These are phyloP conservation scores for Fraxinus americana DNA, from an alignment of 257 asterid genomes.

Conservation along the genomic window DNA sequence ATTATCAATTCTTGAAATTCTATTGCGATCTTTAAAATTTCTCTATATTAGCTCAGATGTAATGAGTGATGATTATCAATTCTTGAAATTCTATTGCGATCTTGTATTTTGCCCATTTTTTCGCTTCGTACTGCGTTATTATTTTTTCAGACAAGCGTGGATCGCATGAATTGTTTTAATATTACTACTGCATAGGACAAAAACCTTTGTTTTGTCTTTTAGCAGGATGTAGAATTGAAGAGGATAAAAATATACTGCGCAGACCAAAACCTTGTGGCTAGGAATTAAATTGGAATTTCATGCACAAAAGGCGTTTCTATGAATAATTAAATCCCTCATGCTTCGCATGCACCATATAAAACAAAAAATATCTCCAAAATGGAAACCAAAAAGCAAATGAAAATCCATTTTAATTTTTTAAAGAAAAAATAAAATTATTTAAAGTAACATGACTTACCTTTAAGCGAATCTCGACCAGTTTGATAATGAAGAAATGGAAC, in stretches of 20 bases:
- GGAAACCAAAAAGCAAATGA: not conserved
- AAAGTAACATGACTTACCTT: not conserved
- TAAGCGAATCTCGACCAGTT: too few relatives aligned
- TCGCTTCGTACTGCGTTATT: too few relatives aligned
- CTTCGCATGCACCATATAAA: not conserved
- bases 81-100: too few relatives aligned
- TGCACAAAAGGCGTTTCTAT: not conserved
- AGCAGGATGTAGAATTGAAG: not conserved
- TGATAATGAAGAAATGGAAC: too few relatives aligned
- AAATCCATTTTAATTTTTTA: not conserved
- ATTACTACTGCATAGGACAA: not conserved
- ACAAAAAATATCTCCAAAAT: not conserved
- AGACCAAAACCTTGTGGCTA: not conserved
- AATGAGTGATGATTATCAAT: too few relatives aligned
- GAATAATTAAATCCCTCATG: not conserved
- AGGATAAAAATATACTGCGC: not conserved
- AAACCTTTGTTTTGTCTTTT: not conserved
- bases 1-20: too few relatives aligned
- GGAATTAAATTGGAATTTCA: not conserved
- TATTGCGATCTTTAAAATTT: too few relatives aligned
- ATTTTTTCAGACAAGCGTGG: not conserved
- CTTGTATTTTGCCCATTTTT: too few relatives aligned
- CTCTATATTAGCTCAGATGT: too few relatives aligned
- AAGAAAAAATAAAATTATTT: too few relatives aligned
- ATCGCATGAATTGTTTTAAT: not conserved